phyloP scores from a whole-genome alignment of 2,329 filamentous ascomycete genomes.

The Sclerotinia subarctica region DNA sequence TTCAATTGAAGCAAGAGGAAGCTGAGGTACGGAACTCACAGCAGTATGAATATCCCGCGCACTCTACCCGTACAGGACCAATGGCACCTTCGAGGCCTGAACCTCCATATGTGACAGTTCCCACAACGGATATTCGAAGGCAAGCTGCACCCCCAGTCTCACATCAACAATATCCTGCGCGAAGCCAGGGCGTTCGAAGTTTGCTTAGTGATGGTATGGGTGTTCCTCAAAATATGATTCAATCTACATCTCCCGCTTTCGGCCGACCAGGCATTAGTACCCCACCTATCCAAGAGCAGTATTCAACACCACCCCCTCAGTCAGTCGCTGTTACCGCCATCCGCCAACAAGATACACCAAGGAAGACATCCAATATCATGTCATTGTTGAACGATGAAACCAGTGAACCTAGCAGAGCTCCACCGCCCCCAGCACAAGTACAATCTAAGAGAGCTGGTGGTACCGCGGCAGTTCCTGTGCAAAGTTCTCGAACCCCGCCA shows the following conservation, averaged over 20 bases:
- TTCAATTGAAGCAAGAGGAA: conserved; percentile 37
- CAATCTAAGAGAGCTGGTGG: conserved; percentile 25
- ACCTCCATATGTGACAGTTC: conserved; percentile 19
- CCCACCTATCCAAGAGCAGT: conserved; percentile 31
- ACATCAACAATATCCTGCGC: conserved; percentile 28
- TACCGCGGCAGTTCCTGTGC: conserved; percentile 30
- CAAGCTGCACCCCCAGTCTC: conserved; percentile 31
- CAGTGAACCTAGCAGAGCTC: conserved; percentile 41
- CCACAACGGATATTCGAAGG: neutral
- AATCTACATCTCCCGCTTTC: conserved; percentile 32
- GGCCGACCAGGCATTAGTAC: conserved; percentile 34
- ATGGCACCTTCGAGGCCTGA: conserved; percentile 31
- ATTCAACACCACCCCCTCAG: conserved; percentile 27
- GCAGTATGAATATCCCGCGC: conserved; percentile 37
- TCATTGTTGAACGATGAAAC: conserved; percentile 56
- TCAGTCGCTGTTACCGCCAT: conserved; percentile 43
- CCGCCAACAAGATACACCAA: conserved; percentile 45
- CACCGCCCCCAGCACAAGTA: conserved; percentile 31
- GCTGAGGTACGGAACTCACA: conserved; percentile 38
- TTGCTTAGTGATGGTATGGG: conserved; percentile 31
- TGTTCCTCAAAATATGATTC: conserved; percentile 28
- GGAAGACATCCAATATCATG: conserved; percentile 63
- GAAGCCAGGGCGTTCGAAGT: conserved; percentile 29
- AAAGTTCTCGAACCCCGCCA: conserved; percentile 26
- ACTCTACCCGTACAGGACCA: conserved; percentile 28